Evolutionary conservation across 345 rosid genomes (phyloP).

Genomic region (Noccaea bulbosa): DNA sequence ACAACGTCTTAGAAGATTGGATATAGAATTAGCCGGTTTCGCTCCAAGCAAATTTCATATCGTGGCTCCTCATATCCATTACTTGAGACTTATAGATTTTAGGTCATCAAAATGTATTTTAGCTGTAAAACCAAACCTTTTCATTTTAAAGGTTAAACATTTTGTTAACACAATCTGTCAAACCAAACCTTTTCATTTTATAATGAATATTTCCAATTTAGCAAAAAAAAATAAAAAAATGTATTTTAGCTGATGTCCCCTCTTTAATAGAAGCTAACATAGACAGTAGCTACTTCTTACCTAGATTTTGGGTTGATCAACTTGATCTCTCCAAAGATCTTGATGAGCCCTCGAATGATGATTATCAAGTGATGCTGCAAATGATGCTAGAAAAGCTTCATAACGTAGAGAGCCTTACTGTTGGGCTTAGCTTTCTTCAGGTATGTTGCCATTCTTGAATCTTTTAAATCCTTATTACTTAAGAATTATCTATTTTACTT

Average conservation of each 20-base stretch:
- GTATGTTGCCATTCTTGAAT: constrained; percentile 1
- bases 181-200: no score
- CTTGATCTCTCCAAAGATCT: neutral
- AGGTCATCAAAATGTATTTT: neutral
- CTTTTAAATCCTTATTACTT: no score
- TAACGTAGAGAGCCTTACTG: constrained; percentile 29
- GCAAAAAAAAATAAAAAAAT: no score
- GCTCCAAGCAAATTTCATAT: neutral
- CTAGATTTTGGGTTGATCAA: neutral
- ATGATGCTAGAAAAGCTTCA: constrained; percentile 18
- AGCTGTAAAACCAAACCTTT: no score
- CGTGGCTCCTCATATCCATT: constrained; percentile 28
- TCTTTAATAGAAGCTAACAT: constrained; percentile 24
- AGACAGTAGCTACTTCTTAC: neutral
- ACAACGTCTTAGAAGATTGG: constrained; percentile 1
- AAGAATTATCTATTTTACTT: no score
- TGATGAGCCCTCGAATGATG: neutral
- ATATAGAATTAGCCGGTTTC: neutral
- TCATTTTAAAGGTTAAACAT: no score
- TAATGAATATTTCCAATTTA: no score
- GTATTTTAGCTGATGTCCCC: constrained; percentile 12
- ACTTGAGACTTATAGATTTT: neutral
- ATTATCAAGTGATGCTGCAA: neutral
- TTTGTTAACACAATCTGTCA: no score
- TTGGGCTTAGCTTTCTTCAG: constrained; percentile 30